Percentiles rank a stretch among this genome's conserved stretches.
phyloP scores from a whole-genome alignment of 768 basidiomycete species.

The Chiua virens region DNA sequence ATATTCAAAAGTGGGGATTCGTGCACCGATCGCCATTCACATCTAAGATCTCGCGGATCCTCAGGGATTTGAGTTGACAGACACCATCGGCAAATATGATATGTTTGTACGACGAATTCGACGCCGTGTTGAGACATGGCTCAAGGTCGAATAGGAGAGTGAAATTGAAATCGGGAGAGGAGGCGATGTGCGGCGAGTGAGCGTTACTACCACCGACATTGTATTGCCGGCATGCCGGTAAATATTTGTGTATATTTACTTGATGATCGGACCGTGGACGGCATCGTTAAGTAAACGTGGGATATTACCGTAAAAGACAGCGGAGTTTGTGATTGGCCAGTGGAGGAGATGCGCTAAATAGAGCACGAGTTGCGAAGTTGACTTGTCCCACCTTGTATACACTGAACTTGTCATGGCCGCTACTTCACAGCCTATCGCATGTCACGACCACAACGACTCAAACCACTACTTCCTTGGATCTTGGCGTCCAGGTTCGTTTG shows the following conservation, averaged over 20 bases:
- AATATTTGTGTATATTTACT: slow-evolving; percentile 19
- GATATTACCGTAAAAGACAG: slow-evolving; percentile 9
- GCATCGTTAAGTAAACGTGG: slow-evolving; percentile 26
- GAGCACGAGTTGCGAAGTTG: neutral
- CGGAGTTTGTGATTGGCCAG: slow-evolving; percentile 17
- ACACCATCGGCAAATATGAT: too few relatives aligned
- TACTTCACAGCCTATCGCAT: slow-evolving; percentile 46
- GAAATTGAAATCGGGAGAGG: neutral
- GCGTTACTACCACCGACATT: too few relatives aligned
- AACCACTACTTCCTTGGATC: slow-evolving; percentile 73
- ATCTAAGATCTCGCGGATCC: too few relatives aligned
- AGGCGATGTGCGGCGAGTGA: neutral
- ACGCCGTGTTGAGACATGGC: too few relatives aligned
- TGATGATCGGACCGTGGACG: slow-evolving; percentile 30
- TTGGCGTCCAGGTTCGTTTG: slow-evolving; percentile 66
- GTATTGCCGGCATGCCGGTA: slow-evolving; percentile 26
- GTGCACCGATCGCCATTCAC: too few relatives aligned
- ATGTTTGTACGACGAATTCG: too few relatives aligned
- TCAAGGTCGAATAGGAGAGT: too few relatives aligned
- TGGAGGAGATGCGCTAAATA: slow-evolving; percentile 30
- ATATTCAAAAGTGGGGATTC: too few relatives aligned
- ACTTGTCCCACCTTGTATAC: slow-evolving; percentile 6
- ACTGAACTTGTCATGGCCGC: slow-evolving; percentile 31
- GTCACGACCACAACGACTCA: slow-evolving; percentile 40
- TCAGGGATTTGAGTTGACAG: too few relatives aligned